Evolutionary conservation across 1,284 basidiomycete species (phyloP), one percentile per base, ranked within the genome.

Genomic region (Malassezia psittaci): DNA sequence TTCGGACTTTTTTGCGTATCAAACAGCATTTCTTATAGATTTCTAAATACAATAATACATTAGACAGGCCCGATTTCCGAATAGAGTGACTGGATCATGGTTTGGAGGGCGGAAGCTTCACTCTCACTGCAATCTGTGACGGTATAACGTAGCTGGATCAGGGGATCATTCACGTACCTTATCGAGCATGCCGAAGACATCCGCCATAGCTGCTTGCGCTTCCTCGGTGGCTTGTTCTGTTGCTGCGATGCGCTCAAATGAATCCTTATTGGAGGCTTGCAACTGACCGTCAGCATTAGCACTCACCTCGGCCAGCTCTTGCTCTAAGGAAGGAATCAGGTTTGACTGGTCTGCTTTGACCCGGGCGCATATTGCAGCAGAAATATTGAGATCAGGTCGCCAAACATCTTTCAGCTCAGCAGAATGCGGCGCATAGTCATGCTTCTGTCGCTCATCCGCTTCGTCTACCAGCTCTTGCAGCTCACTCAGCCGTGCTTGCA

Each of bases 331-430:
- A 6, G 19, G 19, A 4, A 69, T 51, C 12, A 64, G 57, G 8
- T 44, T 39, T 38, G 59, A 48, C 43, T 69, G 67, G 6, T 63
- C 67, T 2, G 68, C 62, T 15, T 62, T 59, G n/a, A 64, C 57
- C 15, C 52, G 51, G 1, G 68, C 68, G 33, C 60, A 57, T 16
- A 68, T 62, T 12, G 67, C 65, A 0, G 64, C 67, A 16, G 62
- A 57, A 34, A 67, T 52, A 33, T 67, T 63, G 11, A 69, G 41
- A 12, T 69, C 61, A 13, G 62, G 61, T 5, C 68, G 46, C 68
- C 68, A 70, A 10, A 66, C 62, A 24, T 70, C 68, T 24, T 61
- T 68, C 19, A 63, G 47, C 49, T 63, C 62, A 7, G 61, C 55
- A 0, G 54, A 49, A 1, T 54, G 55, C 0, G 56, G 52, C 2